Base-by-base conservation (phyloP, 148 eudicot species). In the Bassia scoparia region DNA sequence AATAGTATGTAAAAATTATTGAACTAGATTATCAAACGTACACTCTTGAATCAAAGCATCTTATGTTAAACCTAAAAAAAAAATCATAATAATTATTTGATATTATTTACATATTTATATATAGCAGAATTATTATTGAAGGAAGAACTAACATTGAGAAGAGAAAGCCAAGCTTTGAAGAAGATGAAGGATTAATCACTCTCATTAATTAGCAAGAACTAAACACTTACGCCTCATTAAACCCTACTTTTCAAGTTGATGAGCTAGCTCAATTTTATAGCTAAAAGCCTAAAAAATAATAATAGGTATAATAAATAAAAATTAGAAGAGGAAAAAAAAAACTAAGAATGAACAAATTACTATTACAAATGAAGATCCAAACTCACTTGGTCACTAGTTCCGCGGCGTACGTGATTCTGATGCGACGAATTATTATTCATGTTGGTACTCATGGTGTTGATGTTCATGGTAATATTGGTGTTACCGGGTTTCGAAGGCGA, bases 331-430 rank as follows among this genome's bases (percentile, higher is more conserved):
- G n/a, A n/a, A 21, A 18, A 24, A 12, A 35, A 34, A 27, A 1
- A n/a, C 2, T 37, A 63, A 34, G 1, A 20, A 48, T 41, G n/a
- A n/a, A n/a, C n/a, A n/a, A n/a, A n/a, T 20, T 18, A 30, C 16
- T 41, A 68, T 82, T 83, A 94, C 86, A 94, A 81, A 87, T 84
- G 96, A 83, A 95, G 91, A 87, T 95, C 99, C 81, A 95, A 88
- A 89, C 99, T 95, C 89, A 95, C 96, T 64, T 88, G 89, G 58
- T 88, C 92, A 72, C 67, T 89, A 81, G 48, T 74, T 49, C 68
- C 73, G 62, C 61, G 86, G 46, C 80, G 61, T 79, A 87, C 62
- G 58, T 74, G 82, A 74, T 33, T 82, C 35, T 30, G 79, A 66
- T 69, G 70, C 68, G 23, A 49, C 43, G 77, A 69, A 61, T n/a